Evolutionary conservation across 2,329 filamentous ascomycete species (phyloP), one percentile per base, ranked within the genome.

Genomic region (Aspergillus carbonarius): DNA sequence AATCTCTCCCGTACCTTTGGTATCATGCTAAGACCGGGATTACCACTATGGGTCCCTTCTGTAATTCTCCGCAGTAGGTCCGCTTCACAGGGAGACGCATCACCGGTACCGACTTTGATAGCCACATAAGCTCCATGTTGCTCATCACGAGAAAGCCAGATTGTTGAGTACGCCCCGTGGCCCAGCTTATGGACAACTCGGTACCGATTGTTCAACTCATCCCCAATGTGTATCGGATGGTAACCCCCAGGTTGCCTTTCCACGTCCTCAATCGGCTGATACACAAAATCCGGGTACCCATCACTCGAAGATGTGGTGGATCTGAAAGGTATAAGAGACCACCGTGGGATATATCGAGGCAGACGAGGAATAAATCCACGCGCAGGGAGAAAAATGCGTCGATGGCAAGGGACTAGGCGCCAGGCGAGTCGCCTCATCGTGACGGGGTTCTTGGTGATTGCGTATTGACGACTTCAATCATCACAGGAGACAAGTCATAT

Each of bases 121-220:
- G 55, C 52, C 4, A 62, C 53, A 10, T 61, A 64, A 32, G 54
- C 57, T 9, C 37, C 9, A 3, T 17, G 27, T 17, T 40, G 35
- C 34, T 44, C 8, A 59, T 75, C 67, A 10, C 63, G 64, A 55
- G 75, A 76, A 10, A 80, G 69, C 78, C 75, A 81, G 39, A 78
- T 74, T 15, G 75, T 81, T 12, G 77, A 76, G 60, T 67, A 79
- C 10, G 72, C 68, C n/a, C 79, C 78, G 18, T 70, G 76, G 8
- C 79, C 78, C 9, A 81, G 71, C 63, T 81, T 81, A 58, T 79
- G 72, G 20, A 78, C 63, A 39, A 80, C 66, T 44, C 66, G 63
- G 60, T 81, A 81, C 18, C 74, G 72, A 44, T 69, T 54, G 8
- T 74, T 55, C 54, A 80, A 77, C 1, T 60, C 25, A 35, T 79